Evolutionary conservation across 2,329 filamentous ascomycete genomes (phyloP).

Genomic region (Clathrospora elynae): DNA sequence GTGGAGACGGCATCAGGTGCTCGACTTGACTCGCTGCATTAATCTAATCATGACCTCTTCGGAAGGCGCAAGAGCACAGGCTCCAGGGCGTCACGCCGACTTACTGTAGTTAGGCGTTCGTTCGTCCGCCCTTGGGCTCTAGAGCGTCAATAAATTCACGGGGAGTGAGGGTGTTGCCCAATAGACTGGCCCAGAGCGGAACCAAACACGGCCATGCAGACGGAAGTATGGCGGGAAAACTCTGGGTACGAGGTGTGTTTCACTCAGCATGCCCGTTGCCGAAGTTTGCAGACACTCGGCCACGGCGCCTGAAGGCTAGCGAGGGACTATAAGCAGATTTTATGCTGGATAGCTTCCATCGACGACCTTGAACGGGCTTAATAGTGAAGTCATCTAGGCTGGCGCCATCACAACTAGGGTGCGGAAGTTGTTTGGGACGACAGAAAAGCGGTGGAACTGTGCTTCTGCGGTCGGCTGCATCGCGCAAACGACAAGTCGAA

Average conservation of each 20-base stretch:
- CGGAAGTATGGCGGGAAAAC: conserved; percentile 9
- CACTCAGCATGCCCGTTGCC: conserved; percentile 20
- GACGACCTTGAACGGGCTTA: no score
- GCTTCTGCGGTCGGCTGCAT: conserved; percentile 24
- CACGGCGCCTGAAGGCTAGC: conserved; percentile 9
- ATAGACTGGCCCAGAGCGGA: conserved; percentile 8
- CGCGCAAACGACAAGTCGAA: conserved; percentile 24
- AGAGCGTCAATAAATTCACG: conserved; percentile 1
- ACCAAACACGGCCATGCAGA: conserved; percentile 7
- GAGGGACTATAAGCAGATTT: conserved; percentile 5
- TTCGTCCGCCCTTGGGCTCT: conserved; percentile 10
- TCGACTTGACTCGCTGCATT: conserved; percentile 22
- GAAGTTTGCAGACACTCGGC: conserved; percentile 8
- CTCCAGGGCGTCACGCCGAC: conserved; percentile 14
- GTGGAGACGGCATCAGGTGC: conserved; percentile 28
- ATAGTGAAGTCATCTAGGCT: not conserved
- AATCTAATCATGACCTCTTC: conserved; percentile 23
- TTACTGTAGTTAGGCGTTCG: conserved; percentile 11
- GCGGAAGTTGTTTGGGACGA: not conserved
- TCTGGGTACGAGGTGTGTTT: conserved; percentile 19
- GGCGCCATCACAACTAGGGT: conserved; percentile 2
- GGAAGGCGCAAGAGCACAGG: conserved; percentile 7
- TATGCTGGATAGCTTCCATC: no score
- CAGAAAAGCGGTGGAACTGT: conserved; percentile 22
- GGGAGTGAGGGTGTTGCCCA: conserved; percentile 6